Evolutionary conservation across 2,329 filamentous ascomycete species (phyloP), one percentile per base, ranked within the genome.

Genomic region (Trichoderma brevicompactum): DNA sequence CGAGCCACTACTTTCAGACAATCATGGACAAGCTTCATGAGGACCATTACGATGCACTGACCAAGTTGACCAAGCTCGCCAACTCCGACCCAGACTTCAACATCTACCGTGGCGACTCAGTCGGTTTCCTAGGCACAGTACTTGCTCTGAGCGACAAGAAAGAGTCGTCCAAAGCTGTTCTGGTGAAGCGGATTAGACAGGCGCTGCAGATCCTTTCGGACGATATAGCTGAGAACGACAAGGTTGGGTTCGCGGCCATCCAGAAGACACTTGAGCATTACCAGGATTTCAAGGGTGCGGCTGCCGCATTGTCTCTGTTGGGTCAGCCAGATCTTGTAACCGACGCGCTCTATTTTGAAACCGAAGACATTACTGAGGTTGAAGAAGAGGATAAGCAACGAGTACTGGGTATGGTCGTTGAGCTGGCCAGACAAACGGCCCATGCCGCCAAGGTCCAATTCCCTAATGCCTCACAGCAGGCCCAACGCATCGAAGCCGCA

Each of bases 281-380:
- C 15, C 53, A 44, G 2, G 53, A 56, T 17, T 56, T 34, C 13
- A 56, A 12, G 7, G 43, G 43, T 17, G 8, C 53, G 7, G 38
- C 5, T 12, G 40, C 43, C 4, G 53, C 53, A 6, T 38, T 56
- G 15, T 56, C 53, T 8, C 40, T 44, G 8, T 9, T 34, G 2
- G 53, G 53, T 32, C 53, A 44, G 53, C 38, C 53, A 7, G 53
- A 56, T 32, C 13, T 17, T 13, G 38, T 56, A n/a, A 56, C 38
- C 1, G 53, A 56, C 1, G 38, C 38, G 7, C 19, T 56, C 4
- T 13, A 4, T 2, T 56, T 56, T 56, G 53, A 56, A 0, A 1
- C 1, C 0, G 1, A 13, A 8, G 53, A 56, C n/a, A 34, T 56
- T 38, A 56, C 53, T 8, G 53, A 56, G 7, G 12, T 56, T 32